Evolutionary conservation across 306 rosid genomes (phyloP).

Genomic region (Trifolium subterraneum): DNA sequence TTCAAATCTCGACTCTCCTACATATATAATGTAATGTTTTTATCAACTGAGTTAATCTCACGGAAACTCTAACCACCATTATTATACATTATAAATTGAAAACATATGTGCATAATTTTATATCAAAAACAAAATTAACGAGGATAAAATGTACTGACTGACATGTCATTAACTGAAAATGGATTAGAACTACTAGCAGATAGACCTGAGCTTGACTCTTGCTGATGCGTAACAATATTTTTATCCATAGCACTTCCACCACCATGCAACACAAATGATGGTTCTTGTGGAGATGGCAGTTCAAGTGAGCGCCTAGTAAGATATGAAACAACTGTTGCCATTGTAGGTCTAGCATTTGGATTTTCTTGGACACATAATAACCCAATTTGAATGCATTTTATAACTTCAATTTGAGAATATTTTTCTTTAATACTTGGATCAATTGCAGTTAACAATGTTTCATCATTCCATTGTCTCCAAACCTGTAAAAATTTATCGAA

Average conservation of each 20-base stretch:
- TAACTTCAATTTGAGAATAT: slow-evolving; percentile 38
- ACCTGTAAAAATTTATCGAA: slow-evolving; percentile 35
- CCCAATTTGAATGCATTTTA: slow-evolving; percentile 30
- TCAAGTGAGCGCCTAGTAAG: background rate
- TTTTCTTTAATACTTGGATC: slow-evolving; percentile 42
- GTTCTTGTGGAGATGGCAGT: slow-evolving; percentile 3
- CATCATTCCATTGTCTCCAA: slow-evolving; percentile 53
- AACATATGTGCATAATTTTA: background rate
- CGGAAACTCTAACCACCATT: too few relatives aligned
- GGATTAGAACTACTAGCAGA: background rate
- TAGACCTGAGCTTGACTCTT: background rate
- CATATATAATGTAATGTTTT: too few relatives aligned
- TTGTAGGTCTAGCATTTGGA: slow-evolving; percentile 15
- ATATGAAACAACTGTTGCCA: slow-evolving; percentile 14
- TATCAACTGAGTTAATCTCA: too few relatives aligned
- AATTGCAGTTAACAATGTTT: slow-evolving; percentile 37
- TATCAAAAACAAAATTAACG: background rate
- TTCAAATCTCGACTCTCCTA: too few relatives aligned
- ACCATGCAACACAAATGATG: background rate
- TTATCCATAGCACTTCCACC: background rate
- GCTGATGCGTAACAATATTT: background rate
- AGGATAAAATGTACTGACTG: background rate
- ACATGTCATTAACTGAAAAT: background rate
- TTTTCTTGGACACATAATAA: slow-evolving; percentile 24
- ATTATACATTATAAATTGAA: background rate